A percentile compares a stretch with the other conserved stretches of the same genome.
phyloP scores from a whole-genome alignment of 257 asterid species.

The Misopates orontium region DNA sequence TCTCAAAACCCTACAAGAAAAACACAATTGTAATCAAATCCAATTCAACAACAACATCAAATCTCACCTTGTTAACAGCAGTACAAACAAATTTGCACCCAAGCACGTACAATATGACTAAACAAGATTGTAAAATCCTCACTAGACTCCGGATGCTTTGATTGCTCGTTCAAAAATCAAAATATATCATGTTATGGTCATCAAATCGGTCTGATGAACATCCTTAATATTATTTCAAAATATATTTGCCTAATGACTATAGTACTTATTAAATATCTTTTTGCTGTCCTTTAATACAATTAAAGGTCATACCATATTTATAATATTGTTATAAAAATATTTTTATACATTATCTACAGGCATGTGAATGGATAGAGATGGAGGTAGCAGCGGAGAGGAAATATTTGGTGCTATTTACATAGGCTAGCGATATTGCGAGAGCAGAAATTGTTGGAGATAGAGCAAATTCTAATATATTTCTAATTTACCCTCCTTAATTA shows the following conservation, averaged over 20 bases:
- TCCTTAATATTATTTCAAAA: conserved; percentile 30
- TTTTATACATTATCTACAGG: conserved; percentile 25
- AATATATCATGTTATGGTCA: conserved; percentile 86
- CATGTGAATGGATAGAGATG: conserved; percentile 42
- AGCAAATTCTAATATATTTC: too few relatives aligned
- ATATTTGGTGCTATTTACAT: conserved; percentile 30
- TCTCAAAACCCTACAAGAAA: conserved; percentile 19
- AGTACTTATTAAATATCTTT: too few relatives aligned
- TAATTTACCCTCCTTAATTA: too few relatives aligned
- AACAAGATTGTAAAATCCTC: conserved; percentile 92
- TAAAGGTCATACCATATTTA: not conserved
- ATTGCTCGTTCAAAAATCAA: conserved; percentile 92
- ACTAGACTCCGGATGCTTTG: conserved; percentile 75
- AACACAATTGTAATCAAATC: not conserved
- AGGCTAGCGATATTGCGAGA: too few relatives aligned
- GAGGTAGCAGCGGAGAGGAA: conserved; percentile 52
- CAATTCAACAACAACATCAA: not conserved
- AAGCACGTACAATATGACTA: conserved; percentile 78
- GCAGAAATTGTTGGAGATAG: too few relatives aligned
- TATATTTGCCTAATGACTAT: conserved; percentile 9
- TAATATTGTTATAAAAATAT: conserved; percentile 1
- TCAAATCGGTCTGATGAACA: conserved; percentile 88
- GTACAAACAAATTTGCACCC: conserved; percentile 95
- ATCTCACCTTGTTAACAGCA: conserved; percentile 72
- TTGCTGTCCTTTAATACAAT: not conserved